These are phyloP conservation scores for Dendryphion nanum DNA, from an alignment of 2,329 filamentous ascomycete genomes.

Conservation along the genomic window DNA sequence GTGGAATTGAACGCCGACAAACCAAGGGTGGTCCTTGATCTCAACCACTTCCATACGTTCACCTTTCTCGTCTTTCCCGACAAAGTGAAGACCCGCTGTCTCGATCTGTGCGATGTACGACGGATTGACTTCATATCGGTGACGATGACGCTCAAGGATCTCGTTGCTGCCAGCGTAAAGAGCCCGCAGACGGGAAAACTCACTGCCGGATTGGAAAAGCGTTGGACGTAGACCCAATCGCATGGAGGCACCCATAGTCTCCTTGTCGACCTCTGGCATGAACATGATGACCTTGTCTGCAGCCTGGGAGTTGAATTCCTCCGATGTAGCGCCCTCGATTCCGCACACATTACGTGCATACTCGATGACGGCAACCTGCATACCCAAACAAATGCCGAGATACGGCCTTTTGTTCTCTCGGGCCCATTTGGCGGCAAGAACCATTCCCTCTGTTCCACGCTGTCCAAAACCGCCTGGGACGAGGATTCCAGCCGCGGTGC, in stretches of 20 bases:
- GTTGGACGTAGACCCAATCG: slow-evolving; percentile 73
- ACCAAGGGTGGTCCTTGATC: slow-evolving; percentile 79
- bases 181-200: slow-evolving; percentile 75
- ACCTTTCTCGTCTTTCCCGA: slow-evolving; percentile 76
- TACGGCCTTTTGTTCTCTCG: slow-evolving; percentile 78
- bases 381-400: slow-evolving; percentile 86
- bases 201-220: slow-evolving; percentile 70
- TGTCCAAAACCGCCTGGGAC: slow-evolving; percentile 78
- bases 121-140: slow-evolving; percentile 90
- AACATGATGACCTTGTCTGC: slow-evolving; percentile 74
- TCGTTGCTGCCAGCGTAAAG: slow-evolving; percentile 61
- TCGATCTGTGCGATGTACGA: slow-evolving; percentile 68
- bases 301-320: slow-evolving; percentile 59
- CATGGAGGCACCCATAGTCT: slow-evolving; percentile 84
- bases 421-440: slow-evolving; percentile 81
- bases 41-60: slow-evolving; percentile 83
- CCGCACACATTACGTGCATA: slow-evolving; percentile 74
- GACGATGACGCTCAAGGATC: slow-evolving; percentile 73
- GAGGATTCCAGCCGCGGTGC: slow-evolving; percentile 66
- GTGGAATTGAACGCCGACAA: slow-evolving; percentile 83
- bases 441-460: slow-evolving; percentile 87
- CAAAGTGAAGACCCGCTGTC: slow-evolving; percentile 68
- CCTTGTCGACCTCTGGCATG: slow-evolving; percentile 84
- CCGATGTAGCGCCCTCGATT: slow-evolving; percentile 56
- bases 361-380: slow-evolving; percentile 92